Evolutionary conservation across 257 asterid genomes (phyloP).

Genomic region (Nicotiana noctiflora): DNA sequence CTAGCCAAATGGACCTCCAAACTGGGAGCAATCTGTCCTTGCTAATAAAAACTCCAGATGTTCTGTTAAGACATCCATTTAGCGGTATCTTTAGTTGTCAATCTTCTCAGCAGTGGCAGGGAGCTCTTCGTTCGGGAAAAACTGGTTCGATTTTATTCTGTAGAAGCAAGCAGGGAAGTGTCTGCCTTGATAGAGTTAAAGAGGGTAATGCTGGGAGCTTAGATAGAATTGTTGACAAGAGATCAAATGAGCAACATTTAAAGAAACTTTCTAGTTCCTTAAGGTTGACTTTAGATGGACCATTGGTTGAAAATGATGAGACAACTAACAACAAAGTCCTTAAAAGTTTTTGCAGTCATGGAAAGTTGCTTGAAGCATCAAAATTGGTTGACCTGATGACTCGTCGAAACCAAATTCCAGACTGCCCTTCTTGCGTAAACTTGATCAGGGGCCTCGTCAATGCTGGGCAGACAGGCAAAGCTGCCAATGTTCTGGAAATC

Average conservation of each 20-base stretch:
- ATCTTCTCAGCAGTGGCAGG: conserved; percentile 16
- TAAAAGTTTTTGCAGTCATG: conserved; percentile 51
- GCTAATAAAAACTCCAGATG: conserved; percentile 9
- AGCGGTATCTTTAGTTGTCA: conserved; percentile 17
- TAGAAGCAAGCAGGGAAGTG: conserved; percentile 33
- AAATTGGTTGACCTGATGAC: conserved; percentile 67
- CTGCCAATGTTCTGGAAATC: conserved; percentile 50
- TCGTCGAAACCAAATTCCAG: conserved; percentile 75
- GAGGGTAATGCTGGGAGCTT: conserved; percentile 24
- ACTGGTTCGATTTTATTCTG: conserved; percentile 18
- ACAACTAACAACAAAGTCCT: conserved; percentile 60
- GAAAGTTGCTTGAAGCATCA: conserved; percentile 53
- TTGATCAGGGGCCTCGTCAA: conserved; percentile 74
- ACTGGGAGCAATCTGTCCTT: conserved; percentile 14
- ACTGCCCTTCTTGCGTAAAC: conserved; percentile 56
- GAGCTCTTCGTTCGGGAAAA: conserved; percentile 23
- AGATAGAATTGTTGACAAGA: conserved; percentile 20
- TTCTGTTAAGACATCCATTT: conserved; percentile 19
- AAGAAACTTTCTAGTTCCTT: conserved; percentile 28
- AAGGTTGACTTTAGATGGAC: conserved; percentile 29
- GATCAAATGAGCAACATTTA: conserved; percentile 17
- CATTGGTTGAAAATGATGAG: conserved; percentile 54
- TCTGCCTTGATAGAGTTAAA: conserved; percentile 28
- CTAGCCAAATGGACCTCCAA: conserved; percentile 26
- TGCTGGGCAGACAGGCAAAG: conserved; percentile 41